phyloP scores from a whole-genome alignment of 768 basidiomycete genomes.

The Roridomyces roridus region DNA sequence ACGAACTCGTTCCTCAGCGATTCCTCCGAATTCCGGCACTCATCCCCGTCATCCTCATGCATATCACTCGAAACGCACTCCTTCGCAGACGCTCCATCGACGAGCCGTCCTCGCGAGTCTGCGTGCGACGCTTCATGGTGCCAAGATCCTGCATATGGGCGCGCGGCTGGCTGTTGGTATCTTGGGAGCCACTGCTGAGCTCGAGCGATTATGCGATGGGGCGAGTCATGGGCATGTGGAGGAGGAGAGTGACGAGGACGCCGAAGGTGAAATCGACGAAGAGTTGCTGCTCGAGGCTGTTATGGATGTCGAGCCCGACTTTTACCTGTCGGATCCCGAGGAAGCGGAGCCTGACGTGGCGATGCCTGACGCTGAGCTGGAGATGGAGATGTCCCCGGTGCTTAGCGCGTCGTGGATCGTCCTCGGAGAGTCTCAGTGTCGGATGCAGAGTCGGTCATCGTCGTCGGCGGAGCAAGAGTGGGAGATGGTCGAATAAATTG shows the following conservation, averaged over 20 bases:
- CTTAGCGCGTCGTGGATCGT: constrained; percentile 55
- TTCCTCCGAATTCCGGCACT: constrained; percentile 31
- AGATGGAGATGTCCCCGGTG: constrained; percentile 19
- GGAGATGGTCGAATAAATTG: constrained; percentile 61
- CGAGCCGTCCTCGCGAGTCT: too few species aligned
- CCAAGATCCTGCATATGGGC: constrained; percentile 71
- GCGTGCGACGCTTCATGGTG: too few species aligned
- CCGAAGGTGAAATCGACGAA: constrained; percentile 1
- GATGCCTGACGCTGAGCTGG: constrained; percentile 22
- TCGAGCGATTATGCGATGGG: constrained; percentile 56
- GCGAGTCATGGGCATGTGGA: constrained; percentile 21
- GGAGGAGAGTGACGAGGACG: background rate
- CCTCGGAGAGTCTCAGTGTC: constrained; percentile 33
- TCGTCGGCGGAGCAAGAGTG: constrained; percentile 40
- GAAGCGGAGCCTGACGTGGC: constrained; percentile 17
- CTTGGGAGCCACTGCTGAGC: too few species aligned
- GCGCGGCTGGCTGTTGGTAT: constrained; percentile 67
- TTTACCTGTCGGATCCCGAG: background rate
- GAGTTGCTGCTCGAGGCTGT: constrained; percentile 35
- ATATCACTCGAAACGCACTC: constrained; percentile 32
- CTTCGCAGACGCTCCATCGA: constrained; percentile 62
- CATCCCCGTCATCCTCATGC: background rate
- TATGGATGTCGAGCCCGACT: constrained; percentile 47
- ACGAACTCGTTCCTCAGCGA: too few species aligned
- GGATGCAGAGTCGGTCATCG: too few species aligned